These are phyloP conservation scores for Crithidia sp. DNA, from an alignment of 208 protist genomes.

Conservation along the genomic window DNA sequence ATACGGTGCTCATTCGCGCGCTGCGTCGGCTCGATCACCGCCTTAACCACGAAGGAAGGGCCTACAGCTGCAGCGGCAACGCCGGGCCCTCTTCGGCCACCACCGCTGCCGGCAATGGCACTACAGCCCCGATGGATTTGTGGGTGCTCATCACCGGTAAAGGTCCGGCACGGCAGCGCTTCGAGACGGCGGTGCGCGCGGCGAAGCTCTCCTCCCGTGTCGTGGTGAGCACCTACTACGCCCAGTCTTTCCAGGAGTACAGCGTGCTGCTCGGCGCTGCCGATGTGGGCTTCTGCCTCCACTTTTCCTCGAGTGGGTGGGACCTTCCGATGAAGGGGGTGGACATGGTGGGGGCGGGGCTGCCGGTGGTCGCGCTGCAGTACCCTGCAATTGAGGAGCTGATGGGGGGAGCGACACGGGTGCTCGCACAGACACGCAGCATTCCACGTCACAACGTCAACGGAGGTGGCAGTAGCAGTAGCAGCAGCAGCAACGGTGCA, in stretches of 20 bases:
- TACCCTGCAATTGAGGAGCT: conserved; percentile 92
- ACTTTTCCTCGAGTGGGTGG: conserved; percentile 93
- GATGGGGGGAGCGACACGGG: conserved; percentile 55
- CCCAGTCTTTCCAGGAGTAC: conserved; percentile 94
- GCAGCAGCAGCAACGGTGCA: conserved; percentile 20
- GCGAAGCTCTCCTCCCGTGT: conserved; percentile 70
- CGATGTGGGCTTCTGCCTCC: conserved; percentile 96
- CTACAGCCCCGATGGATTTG: conserved; percentile 29
- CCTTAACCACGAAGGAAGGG: conserved; percentile 39
- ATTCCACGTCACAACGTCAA: background rate
- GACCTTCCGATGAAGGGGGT: conserved; percentile 99
- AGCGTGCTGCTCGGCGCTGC: conserved; percentile 86
- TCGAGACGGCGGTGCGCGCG: conserved; percentile 61
- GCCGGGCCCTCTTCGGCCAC: conserved; percentile 5
- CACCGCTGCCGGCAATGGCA: background rate
- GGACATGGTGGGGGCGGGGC: conserved; percentile 95
- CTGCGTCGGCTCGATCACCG: conserved; percentile 82
- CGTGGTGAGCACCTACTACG: conserved; percentile 89
- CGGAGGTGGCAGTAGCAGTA: background rate
- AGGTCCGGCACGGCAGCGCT: conserved; percentile 56
- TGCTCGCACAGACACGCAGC: conserved; percentile 39
- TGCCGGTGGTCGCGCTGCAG: conserved; percentile 92
- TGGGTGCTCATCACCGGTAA: conserved; percentile 90
- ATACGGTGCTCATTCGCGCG: conserved; percentile 92
- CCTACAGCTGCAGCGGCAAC: conserved; percentile 8